These are phyloP conservation scores for Leptodermis oblonga DNA, from an alignment of 257 asterid species.

Conservation along the genomic window DNA sequence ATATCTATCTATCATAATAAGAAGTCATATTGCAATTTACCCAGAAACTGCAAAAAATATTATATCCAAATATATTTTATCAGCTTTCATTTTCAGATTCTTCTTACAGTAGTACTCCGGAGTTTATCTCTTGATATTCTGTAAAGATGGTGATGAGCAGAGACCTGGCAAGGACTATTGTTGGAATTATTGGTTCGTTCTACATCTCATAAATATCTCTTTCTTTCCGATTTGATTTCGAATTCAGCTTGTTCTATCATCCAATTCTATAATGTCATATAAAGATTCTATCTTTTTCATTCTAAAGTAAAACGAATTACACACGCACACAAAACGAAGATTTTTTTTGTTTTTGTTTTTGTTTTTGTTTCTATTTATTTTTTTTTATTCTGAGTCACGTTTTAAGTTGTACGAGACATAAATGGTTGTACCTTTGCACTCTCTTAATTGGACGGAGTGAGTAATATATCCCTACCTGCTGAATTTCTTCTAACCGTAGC, in stretches of 20 bases:
- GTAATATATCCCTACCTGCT: too few species aligned
- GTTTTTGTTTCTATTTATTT: too few species aligned
- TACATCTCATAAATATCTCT: not conserved
- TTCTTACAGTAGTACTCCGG: not conserved
- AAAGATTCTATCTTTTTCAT: too few species aligned
- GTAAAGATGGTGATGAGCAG: slow-evolving; percentile 1
- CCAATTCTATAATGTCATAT: not conserved
- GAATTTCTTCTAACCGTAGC: not conserved
- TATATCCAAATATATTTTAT: not conserved
- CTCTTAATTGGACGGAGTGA: too few species aligned
- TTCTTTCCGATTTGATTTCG: not conserved
- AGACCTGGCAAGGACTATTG: not conserved
- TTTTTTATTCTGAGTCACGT: too few species aligned
- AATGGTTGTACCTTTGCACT: too few species aligned
- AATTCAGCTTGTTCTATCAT: not conserved
- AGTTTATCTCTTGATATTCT: not conserved
- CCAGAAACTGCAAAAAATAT: too few species aligned
- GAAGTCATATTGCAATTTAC: not conserved
- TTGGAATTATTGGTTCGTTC: slow-evolving; percentile 10
- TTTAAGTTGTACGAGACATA: too few species aligned
- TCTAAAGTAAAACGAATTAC: too few species aligned
- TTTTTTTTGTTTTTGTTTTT: too few species aligned
- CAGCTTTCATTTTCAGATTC: not conserved
- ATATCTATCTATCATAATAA: not conserved
- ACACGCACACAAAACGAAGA: too few species aligned